These are phyloP conservation scores for Porphyra umbilicalis DNA, from an alignment of 31 red algal species.

Conservation along the genomic window DNA sequence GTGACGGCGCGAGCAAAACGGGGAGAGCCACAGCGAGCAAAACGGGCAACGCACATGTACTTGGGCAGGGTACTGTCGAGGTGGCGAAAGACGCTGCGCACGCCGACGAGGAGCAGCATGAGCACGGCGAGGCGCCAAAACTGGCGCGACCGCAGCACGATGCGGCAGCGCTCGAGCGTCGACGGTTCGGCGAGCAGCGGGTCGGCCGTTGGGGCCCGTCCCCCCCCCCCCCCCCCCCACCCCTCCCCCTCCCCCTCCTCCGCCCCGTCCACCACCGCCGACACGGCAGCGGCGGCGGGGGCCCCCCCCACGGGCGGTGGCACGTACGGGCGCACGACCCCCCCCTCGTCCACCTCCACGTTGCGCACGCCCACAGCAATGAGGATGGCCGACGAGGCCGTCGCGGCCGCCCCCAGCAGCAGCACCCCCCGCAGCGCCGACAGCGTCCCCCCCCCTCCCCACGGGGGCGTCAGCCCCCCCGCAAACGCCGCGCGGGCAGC, in stretches of 20 bases:
- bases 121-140: slow-evolving; percentile 30
- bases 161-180: not conserved
- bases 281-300: not conserved
- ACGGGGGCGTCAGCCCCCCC: not conserved
- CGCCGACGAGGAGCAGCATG: slow-evolving; percentile 27
- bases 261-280: not conserved
- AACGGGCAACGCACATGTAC: no score
- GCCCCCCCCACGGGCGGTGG: not conserved
- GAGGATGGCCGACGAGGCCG: not conserved
- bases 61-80: slow-evolving; percentile 33
- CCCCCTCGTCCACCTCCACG: slow-evolving; percentile 11
- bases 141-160: not conserved
- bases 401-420: slow-evolving; percentile 14
- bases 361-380: slow-evolving; percentile 6
- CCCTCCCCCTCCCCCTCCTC: not conserved
- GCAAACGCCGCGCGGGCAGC: not conserved
- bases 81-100: slow-evolving; percentile 27
- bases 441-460: not conserved
- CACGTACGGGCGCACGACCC: not conserved
- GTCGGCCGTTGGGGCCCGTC: not conserved
- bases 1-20: no score
- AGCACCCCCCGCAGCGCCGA: slow-evolving; percentile 7
- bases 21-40: no score
- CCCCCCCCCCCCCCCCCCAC: no score
- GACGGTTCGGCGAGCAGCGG: not conserved